phyloP scores from a whole-genome alignment of 495 filamentous ascomycete species.

The Ramalina peruviana region DNA sequence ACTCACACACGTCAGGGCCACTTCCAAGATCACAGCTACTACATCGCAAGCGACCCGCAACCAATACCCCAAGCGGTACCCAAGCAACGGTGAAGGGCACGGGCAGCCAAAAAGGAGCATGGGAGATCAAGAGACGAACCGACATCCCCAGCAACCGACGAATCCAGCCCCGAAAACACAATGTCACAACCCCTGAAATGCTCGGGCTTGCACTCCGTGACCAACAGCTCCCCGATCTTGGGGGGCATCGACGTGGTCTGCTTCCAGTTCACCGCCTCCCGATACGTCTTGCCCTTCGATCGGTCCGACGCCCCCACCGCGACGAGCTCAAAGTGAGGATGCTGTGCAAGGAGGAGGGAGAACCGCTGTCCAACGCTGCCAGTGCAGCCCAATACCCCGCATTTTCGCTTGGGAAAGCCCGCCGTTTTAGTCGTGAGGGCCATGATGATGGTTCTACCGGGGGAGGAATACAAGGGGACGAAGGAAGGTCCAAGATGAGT shows the following conservation, averaged over 20 bases:
- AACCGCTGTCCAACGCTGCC: conserved; percentile 81
- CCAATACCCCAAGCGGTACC: not conserved
- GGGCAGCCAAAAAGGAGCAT: not conserved
- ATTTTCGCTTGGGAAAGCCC: conserved; percentile 8
- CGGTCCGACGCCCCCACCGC: conserved; percentile 67
- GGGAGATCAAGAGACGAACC: conserved; percentile 28
- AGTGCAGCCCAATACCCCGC: conserved; percentile 5
- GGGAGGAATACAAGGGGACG: too few relatives aligned
- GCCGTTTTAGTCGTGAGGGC: not conserved
- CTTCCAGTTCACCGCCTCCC: conserved; percentile 75
- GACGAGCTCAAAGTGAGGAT: conserved; percentile 62
- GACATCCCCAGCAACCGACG: conserved; percentile 68
- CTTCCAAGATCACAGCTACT: not conserved
- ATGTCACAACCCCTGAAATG: conserved; percentile 73
- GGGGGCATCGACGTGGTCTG: conserved; percentile 59
- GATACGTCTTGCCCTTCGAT: conserved; percentile 71
- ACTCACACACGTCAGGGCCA: not conserved
- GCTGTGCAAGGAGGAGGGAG: conserved; percentile 65
- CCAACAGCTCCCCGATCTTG: conserved; percentile 49
- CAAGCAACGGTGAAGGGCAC: too few relatives aligned
- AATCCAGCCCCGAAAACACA: conserved; percentile 79
- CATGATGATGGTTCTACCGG: not conserved
- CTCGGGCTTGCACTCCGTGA: conserved; percentile 60
- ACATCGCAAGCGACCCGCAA: not conserved
- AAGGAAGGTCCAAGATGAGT: too few relatives aligned